phyloP scores from a whole-genome alignment of 2,329 filamentous ascomycete genomes.

The Sclerotinia glacialis region DNA sequence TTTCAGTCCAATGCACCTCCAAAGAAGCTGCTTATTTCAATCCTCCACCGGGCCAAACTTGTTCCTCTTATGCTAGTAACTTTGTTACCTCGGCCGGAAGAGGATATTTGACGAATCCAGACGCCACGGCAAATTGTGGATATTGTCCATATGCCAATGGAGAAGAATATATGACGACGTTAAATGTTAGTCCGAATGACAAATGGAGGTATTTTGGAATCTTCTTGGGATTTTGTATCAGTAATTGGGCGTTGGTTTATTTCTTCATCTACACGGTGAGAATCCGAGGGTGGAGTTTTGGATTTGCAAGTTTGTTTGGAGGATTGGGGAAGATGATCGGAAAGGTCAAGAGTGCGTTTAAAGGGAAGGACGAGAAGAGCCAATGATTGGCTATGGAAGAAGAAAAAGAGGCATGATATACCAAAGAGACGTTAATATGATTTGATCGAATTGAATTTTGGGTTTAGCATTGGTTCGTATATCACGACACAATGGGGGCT shows the following conservation, averaged over 20 bases:
- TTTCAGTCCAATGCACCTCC: conserved; percentile 49
- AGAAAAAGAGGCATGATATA: not conserved
- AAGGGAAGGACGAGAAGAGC: conserved; percentile 21
- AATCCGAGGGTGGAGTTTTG: conserved; percentile 68
- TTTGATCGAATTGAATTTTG: not conserved
- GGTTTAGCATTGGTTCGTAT: not conserved
- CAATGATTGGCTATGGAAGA: not conserved
- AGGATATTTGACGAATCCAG: conserved; percentile 63
- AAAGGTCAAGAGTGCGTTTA: conserved; percentile 38
- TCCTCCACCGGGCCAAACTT: conserved; percentile 62
- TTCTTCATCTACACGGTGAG: conserved; percentile 75
- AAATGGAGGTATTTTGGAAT: conserved; percentile 75
- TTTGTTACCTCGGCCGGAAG: conserved; percentile 50
- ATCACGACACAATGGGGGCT: not conserved
- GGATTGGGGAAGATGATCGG: conserved; percentile 44
- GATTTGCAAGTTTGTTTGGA: conserved; percentile 57
- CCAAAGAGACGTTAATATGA: not conserved
- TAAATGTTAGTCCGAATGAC: conserved; percentile 51
- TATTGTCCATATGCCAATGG: conserved; percentile 66
- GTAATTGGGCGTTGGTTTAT: conserved; percentile 70
- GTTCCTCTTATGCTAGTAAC: conserved; percentile 58
- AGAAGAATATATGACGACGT: conserved; percentile 61
- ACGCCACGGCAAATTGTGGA: conserved; percentile 58
- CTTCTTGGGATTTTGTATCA: conserved; percentile 67
- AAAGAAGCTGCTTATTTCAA: conserved; percentile 62